Conservation (phyloP, 108 stramenopile genomes). For the Phaeodactylum tricornutum region DNA sequence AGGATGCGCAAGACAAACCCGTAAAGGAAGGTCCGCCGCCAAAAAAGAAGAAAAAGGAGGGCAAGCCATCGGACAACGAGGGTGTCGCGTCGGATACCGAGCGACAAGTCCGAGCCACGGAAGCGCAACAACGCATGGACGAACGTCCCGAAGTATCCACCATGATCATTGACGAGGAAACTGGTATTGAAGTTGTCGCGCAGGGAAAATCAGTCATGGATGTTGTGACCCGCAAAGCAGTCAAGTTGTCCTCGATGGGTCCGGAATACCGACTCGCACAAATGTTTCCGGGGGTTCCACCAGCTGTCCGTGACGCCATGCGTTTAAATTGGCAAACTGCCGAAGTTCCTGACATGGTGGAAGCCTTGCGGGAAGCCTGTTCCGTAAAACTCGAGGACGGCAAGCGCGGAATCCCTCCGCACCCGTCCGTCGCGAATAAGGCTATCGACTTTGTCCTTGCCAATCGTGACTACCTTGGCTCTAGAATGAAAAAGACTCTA, state of each 20-base stretch:
- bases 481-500: conserved; percentile 48
- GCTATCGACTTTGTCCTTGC: conserved; percentile 71
- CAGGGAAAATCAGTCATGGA: conserved; percentile 81
- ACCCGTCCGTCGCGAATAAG: conserved; percentile 53
- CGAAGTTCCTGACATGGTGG: conserved; percentile 61
- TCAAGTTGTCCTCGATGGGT: conserved; percentile 49
- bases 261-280: conserved; percentile 74
- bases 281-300: conserved; percentile 77
- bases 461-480: conserved; percentile 62
- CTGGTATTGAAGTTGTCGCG: conserved; percentile 59
- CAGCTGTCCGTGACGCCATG: conserved; percentile 40
- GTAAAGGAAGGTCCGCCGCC: background rate
- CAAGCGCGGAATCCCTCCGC: conserved; percentile 33
- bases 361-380: conserved; percentile 44
- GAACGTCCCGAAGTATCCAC: conserved; percentile 58
- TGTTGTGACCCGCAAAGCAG: conserved; percentile 71
- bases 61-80: background rate
- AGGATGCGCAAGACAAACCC: conserved; percentile 14
- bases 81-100: conserved; percentile 10
- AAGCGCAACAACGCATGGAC: conserved; percentile 30
- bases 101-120: conserved; percentile 22
- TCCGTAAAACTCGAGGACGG: conserved; percentile 30
- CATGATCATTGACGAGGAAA: conserved; percentile 69
- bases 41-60: background rate
- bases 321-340: conserved; percentile 54